Evolutionary conservation across 352 stramenopile genomes (phyloP), one percentile per base, ranked within the genome.

Genomic region (Pythium brachiatum): DNA sequence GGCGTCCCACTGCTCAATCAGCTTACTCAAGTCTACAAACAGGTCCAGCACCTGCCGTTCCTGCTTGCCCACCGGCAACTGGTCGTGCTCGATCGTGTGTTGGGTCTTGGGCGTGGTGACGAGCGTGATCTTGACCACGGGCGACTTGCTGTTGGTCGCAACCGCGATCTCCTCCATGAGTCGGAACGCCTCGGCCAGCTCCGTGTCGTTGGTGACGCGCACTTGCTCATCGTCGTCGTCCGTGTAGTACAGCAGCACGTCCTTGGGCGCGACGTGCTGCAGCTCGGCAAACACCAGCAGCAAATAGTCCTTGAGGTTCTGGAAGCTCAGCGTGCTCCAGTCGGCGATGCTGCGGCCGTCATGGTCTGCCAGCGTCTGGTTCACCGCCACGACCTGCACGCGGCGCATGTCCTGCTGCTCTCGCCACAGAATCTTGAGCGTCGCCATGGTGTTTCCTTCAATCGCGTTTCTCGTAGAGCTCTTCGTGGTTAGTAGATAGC

Each of bases 391-490:
- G 27, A 90, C 76, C 66, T 94, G 80, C 65, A 94, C 85, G 61
- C 85, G 85, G 58, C 85, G 85, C 81, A 94, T 92, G 70, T 94
- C 85, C 69, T 92, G 72, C 74, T 87, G 79, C 63, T 89, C 84
- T 68, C 74, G 73, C 78, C 81, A 91, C 51, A 86, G 74, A 57
- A 94, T 88, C 80, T 94, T 94, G 67, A 94, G 81, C 73, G 85
- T 94, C 74, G 81, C 76, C 82, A 91, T 94, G 36, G 16, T 52
- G 15, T 8, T 29, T 53, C 2, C 16, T 39, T 41, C 18, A 31
- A 21, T 18, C 50, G 46, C n/a, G n/a, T n/a, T 57, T 32, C 31
- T 26, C 26, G 58, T 60, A 46, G 53, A 15, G 25, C 12, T 12
- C 50, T 0, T 63, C 9, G 27, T 26, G 2, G 26, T 15, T 6